phyloP scores from a whole-genome alignment of 805 yeast genomes.

The Henningerozyma blattae region DNA sequence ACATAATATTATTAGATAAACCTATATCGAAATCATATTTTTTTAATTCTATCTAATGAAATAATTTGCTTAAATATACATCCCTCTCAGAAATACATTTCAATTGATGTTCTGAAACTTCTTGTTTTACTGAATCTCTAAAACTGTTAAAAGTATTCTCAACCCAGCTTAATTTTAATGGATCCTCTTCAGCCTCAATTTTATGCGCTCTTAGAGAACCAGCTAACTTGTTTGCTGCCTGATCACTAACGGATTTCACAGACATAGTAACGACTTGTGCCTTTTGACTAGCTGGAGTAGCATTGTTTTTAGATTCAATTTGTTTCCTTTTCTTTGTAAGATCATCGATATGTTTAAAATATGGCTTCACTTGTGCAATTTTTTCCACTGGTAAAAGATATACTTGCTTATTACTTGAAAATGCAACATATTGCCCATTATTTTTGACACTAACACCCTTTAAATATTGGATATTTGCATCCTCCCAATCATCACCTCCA shows the following conservation, averaged over 20 bases:
- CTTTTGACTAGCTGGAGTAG: slow-evolving; percentile 26
- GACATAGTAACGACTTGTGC: slow-evolving; percentile 67
- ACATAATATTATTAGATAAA: neutral
- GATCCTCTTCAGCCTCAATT: slow-evolving; percentile 48
- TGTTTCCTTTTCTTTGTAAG: slow-evolving; percentile 34
- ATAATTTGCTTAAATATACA: slow-evolving; percentile 16
- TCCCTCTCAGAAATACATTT: slow-evolving; percentile 15
- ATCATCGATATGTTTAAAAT: slow-evolving; percentile 67
- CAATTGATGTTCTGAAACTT: slow-evolving; percentile 13
- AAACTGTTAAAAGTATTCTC: slow-evolving; percentile 27
- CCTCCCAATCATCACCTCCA: slow-evolving; percentile 39
- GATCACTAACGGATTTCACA: slow-evolving; percentile 49
- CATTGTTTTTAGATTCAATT: slow-evolving; percentile 29
- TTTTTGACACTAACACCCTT: slow-evolving; percentile 55
- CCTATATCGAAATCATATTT: neutral
- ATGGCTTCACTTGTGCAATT: slow-evolving; percentile 70
- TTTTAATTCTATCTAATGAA: neutral
- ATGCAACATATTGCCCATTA: slow-evolving; percentile 40
- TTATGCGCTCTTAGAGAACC: slow-evolving; percentile 61
- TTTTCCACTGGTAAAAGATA: slow-evolving; percentile 55
- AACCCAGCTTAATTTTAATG: slow-evolving; percentile 32
- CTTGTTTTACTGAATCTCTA: slow-evolving; percentile 12
- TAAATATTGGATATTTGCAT: slow-evolving; percentile 46
- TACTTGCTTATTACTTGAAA: slow-evolving; percentile 36
- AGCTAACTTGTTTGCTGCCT: slow-evolving; percentile 47